Conservation (phyloP, 2,329 filamentous ascomycete species). For the Aspergillus niger region DNA sequence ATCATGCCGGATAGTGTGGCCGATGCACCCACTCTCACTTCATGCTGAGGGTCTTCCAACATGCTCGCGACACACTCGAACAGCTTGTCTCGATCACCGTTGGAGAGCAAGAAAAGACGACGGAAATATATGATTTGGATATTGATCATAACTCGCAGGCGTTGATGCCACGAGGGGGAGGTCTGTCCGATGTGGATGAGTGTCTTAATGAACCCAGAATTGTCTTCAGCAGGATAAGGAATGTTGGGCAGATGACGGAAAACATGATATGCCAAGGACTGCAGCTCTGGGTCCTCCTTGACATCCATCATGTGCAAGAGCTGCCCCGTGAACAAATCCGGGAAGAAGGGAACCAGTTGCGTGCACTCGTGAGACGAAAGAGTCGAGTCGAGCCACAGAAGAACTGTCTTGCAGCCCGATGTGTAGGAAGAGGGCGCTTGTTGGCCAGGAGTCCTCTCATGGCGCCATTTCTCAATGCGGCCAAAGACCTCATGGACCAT, state of each 20-base stretch:
- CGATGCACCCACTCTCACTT: constrained; percentile 90
- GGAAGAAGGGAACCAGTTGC: constrained; percentile 88
- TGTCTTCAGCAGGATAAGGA: constrained; percentile 83
- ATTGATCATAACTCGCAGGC: constrained; percentile 90
- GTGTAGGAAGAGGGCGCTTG: constrained; percentile 95
- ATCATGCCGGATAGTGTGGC: constrained; percentile 97
- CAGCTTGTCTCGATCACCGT: constrained; percentile 72
- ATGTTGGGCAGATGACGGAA: constrained; percentile 96
- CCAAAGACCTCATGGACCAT: constrained; percentile 75
- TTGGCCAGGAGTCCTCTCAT: constrained; percentile 79
- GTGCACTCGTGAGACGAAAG: constrained; percentile 91
- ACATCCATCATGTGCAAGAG: constrained; percentile 99
- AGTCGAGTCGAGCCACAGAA: constrained; percentile 91
- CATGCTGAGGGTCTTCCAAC: constrained; percentile 87
- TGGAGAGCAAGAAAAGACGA: constrained; percentile 81
- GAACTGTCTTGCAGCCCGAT: constrained; percentile 90
- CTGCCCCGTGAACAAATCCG: constrained; percentile 83
- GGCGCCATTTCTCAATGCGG: constrained; percentile 82
- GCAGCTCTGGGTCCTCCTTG: constrained; percentile 95
- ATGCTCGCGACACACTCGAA: constrained; percentile 95
- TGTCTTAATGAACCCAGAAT: constrained; percentile 78
- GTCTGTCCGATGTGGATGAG: constrained; percentile 85
- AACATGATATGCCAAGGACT: constrained; percentile 91
- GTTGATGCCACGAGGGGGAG: constrained; percentile 90
- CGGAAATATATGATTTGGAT: constrained; percentile 99